Conservation (phyloP, 2,329 filamentous ascomycete species). For the Scopulariopsis brevicaulis region DNA sequence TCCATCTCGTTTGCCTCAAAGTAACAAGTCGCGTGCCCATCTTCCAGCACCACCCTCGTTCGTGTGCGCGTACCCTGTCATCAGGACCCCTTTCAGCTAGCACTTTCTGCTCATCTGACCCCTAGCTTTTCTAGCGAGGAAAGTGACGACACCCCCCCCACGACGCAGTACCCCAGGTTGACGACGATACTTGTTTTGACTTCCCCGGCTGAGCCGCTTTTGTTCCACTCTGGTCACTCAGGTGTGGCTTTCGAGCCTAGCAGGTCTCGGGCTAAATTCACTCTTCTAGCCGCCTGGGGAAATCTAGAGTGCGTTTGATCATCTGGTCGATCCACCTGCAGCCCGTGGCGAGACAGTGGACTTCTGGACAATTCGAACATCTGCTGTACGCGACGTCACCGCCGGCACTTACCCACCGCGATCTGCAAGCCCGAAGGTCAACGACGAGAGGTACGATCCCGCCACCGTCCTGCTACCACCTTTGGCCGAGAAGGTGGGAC, state of each 20-base stretch:
- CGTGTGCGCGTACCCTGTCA: neutral
- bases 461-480: neutral
- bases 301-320: neutral
- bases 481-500: neutral
- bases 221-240: neutral
- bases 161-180: neutral
- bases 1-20: neutral
- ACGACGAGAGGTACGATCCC: neutral
- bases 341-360: neutral
- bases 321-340: neutral
- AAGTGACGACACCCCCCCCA: neutral
- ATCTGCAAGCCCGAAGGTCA: neutral
- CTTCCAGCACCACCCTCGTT: neutral
- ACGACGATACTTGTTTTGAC: neutral
- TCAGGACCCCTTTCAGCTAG: neutral
- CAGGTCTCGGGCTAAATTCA: neutral
- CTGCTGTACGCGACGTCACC: neutral
- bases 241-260: neutral
- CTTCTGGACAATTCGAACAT: neutral
- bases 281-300: neutral
- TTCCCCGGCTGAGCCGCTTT: neutral
- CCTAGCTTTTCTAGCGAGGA: neutral
- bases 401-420: neutral
- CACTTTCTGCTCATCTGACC: constrained; percentile 3
- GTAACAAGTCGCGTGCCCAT: neutral